Base-by-base conservation (phyloP, 2,329 filamentous ascomycete species). In the Beauveria rudraprayagi region DNA sequence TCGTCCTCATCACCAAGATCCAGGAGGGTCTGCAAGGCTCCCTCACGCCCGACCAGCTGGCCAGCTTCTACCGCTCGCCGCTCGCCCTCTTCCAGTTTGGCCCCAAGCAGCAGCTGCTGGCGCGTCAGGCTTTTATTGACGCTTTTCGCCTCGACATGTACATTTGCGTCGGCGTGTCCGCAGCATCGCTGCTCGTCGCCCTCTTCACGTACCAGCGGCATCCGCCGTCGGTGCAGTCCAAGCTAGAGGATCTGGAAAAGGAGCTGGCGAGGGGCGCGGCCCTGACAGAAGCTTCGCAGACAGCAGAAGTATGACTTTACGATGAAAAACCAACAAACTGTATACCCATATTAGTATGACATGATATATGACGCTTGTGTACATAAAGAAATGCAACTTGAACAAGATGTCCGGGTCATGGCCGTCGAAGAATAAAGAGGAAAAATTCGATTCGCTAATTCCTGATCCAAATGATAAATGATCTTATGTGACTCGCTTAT, bases 231-330 rank as follows among this genome's bases (percentile, higher is more conserved):
- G 63, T 67, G 19, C 60, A 65, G 61, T 65, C 63, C 34, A 63
- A 63, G 9, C 46, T 67, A 57, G 57, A 48, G 3, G 64, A 66
- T 24, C 72, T 76, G 48, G 64, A 65, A 48, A 61, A 60, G 22
- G 64, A 63, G 52, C 34, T 63, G 55, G 46, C 55, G 30, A 40
- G 60, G 9, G 34, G 53, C 3, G 59, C 59, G 11, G 16, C 59
- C 22, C 19, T 46, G 52, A 37, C 44, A 16, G 46, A 56, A 5
- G 28, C 34, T 11, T 17, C 34, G 6, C 46, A 53, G 28, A 37
- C 46, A 17, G n/a, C 34, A 26, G 37, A 44, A 40, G 52, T 17
- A 46, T 60, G 24, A 58, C 14, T 26, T 22, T 10, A 50, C 22
- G 9, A 50, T 40, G 22, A 3, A 40, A 22, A 41, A 22, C 17